Percentiles rank a stretch among this genome's conserved stretches.
phyloP scores from a whole-genome alignment of 1,139 yeast genomes.

The Yamadazyma membranifaciens region DNA sequence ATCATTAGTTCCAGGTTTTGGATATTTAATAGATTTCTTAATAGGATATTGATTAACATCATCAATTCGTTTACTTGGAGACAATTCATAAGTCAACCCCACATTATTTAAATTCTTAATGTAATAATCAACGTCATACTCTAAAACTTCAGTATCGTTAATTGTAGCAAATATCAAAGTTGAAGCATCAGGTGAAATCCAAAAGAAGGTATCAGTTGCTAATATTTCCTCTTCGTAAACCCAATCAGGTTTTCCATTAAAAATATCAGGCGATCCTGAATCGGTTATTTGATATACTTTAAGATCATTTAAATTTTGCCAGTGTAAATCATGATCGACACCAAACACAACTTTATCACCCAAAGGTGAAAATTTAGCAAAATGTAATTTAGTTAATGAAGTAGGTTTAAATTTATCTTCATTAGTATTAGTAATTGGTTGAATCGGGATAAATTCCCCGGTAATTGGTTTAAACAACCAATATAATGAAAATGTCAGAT shows the following conservation, averaged over 20 bases:
- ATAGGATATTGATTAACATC: constrained; percentile 56
- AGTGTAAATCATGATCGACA: constrained; percentile 34
- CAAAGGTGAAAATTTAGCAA: constrained; percentile 42
- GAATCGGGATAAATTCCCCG: constrained; percentile 24
- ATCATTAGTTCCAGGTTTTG: constrained; percentile 81
- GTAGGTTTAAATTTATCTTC: constrained; percentile 3
- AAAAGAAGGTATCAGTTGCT: constrained; percentile 60
- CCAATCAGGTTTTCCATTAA: constrained; percentile 95
- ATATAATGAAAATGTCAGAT: constrained; percentile 38
- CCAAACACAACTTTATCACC: constrained; percentile 37
- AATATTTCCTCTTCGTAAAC: constrained; percentile 93
- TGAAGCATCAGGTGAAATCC: constrained; percentile 85
- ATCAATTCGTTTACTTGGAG: constrained; percentile 13
- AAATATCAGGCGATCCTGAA: constrained; percentile 66
- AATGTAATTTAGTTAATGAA: constrained; percentile 32
- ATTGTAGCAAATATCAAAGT: constrained; percentile 62
- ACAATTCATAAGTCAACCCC: constrained; percentile 21
- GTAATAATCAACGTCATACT: constrained; percentile 64
- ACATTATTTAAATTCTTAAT: constrained; percentile 38
- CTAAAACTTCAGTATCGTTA: constrained; percentile 70
- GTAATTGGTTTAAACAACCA: constrained; percentile 32
- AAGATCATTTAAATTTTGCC: constrained; percentile 34
- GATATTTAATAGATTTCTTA: constrained; percentile 60
- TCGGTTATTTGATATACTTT: constrained; percentile 49
- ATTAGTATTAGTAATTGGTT: constrained; percentile 17